Conservation (phyloP, 2,329 filamentous ascomycete genomes). For the Trichoderma lentiforme region DNA sequence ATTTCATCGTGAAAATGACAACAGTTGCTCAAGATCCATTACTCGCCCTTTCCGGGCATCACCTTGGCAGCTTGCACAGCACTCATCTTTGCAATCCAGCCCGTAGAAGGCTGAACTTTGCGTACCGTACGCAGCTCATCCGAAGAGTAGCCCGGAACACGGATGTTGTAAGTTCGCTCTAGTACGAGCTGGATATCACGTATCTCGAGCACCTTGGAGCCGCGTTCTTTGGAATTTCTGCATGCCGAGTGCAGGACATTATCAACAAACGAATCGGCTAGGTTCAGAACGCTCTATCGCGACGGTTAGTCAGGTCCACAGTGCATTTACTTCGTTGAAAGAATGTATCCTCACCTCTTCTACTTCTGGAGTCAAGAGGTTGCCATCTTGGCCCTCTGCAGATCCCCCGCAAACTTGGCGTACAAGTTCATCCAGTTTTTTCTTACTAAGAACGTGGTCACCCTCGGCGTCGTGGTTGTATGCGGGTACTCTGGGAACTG, state of each 20-base stretch:
- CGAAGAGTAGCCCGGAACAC: slow-evolving; percentile 88
- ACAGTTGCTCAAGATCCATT: slow-evolving; percentile 19
- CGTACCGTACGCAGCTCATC: slow-evolving; percentile 93
- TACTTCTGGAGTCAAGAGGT: slow-evolving; percentile 82
- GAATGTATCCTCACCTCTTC: slow-evolving; percentile 70
- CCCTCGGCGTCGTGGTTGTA: slow-evolving; percentile 90
- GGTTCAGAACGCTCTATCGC: slow-evolving; percentile 72
- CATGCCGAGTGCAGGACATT: slow-evolving; percentile 84
- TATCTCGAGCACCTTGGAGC: slow-evolving; percentile 85
- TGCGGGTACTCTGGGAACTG: slow-evolving; percentile 73
- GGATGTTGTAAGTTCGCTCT: slow-evolving; percentile 83
- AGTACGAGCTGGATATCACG: slow-evolving; percentile 80
- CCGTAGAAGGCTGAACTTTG: slow-evolving; percentile 82
- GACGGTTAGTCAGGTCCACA: slow-evolving; percentile 22
- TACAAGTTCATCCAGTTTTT: slow-evolving; percentile 93
- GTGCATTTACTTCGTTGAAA: neutral
- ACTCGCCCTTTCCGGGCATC: slow-evolving; percentile 58
- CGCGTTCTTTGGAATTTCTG: slow-evolving; percentile 87
- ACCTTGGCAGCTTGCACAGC: slow-evolving; percentile 93
- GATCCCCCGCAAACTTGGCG: slow-evolving; percentile 86
- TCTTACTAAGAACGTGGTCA: slow-evolving; percentile 92
- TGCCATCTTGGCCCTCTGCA: slow-evolving; percentile 67
- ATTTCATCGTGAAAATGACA: neutral
- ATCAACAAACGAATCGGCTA: slow-evolving; percentile 94
- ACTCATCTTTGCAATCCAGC: slow-evolving; percentile 96